Evolutionary conservation across 2,329 filamentous ascomycete species (phyloP).

Genomic region (Teratosphaeriaceae sp.): DNA sequence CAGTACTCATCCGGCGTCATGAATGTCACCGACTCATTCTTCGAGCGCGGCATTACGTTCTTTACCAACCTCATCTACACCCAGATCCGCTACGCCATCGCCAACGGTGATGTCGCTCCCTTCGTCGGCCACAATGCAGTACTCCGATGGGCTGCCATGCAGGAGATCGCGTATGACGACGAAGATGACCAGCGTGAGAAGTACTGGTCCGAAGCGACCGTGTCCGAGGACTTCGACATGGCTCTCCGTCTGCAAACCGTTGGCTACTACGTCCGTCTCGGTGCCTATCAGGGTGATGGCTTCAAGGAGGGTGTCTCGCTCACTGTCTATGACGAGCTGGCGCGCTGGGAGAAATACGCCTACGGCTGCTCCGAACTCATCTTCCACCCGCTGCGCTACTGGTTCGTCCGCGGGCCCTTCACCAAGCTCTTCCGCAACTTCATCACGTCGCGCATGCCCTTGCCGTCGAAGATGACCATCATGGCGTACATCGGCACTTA

Average conservation of each 20-base stretch:
- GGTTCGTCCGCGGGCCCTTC: constrained; percentile 67
- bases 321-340: constrained; percentile 77
- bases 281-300: constrained; percentile 65
- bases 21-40: constrained; percentile 67
- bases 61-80: no score
- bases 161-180: constrained; percentile 64
- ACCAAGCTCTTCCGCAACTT: constrained; percentile 72
- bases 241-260: constrained; percentile 66
- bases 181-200: constrained; percentile 64
- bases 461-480: constrained; percentile 70
- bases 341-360: constrained; percentile 81
- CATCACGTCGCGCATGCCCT: constrained; percentile 63
- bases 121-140: constrained; percentile 79
- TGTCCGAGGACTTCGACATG: constrained; percentile 80
- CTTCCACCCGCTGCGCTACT: constrained; percentile 69
- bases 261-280: constrained; percentile 67
- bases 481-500: constrained; percentile 74
- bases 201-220: constrained; percentile 75
- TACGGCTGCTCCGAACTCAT: constrained; percentile 78
- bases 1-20: constrained; percentile 73
- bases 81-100: constrained; percentile 71
- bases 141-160: constrained; percentile 67
- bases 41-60: constrained; percentile 38
- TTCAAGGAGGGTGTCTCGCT: constrained; percentile 80
- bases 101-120: constrained; percentile 69